Evolutionary conservation across 805 yeast genomes (phyloP).

Genomic region (Wickerhamomyces tratensis): DNA sequence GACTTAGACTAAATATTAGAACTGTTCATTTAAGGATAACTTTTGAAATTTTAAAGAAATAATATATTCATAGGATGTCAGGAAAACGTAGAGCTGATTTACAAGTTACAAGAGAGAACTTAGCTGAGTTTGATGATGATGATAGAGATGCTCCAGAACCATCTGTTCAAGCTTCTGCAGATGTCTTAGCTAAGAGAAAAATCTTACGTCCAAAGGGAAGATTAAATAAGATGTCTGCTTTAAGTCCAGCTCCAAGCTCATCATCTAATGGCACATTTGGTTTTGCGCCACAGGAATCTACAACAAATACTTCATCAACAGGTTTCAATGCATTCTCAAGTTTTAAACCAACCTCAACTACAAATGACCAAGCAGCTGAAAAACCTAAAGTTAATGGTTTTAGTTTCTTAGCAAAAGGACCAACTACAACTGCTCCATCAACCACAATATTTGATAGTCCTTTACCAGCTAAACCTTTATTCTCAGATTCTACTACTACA

Average conservation of each 20-base stretch:
- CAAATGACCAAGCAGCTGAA: not conserved
- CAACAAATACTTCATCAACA: not conserved
- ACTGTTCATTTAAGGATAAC: too few relatives aligned
- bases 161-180: constrained; percentile 44
- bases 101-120: constrained; percentile 52
- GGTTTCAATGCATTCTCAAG: not conserved
- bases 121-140: constrained; percentile 20
- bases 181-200: constrained; percentile 57
- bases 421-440: too few relatives aligned
- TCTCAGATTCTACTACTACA: too few relatives aligned
- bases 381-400: constrained; percentile 3
- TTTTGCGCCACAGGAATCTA: not conserved
- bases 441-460: not conserved
- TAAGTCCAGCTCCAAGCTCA: not conserved
- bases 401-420: not conserved
- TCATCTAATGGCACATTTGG: not conserved
- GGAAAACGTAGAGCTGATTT: constrained; percentile 56
- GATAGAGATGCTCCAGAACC: constrained; percentile 26
- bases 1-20: too few relatives aligned
- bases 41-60: too few relatives aligned
- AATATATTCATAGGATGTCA: constrained; percentile 32
- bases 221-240: constrained; percentile 14
- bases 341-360: too few relatives aligned
- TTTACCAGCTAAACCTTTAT: not conserved
- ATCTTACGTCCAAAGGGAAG: constrained; percentile 50